Base-by-base conservation (phyloP, 106 monocot genomes). In the Chionographis japonica region DNA sequence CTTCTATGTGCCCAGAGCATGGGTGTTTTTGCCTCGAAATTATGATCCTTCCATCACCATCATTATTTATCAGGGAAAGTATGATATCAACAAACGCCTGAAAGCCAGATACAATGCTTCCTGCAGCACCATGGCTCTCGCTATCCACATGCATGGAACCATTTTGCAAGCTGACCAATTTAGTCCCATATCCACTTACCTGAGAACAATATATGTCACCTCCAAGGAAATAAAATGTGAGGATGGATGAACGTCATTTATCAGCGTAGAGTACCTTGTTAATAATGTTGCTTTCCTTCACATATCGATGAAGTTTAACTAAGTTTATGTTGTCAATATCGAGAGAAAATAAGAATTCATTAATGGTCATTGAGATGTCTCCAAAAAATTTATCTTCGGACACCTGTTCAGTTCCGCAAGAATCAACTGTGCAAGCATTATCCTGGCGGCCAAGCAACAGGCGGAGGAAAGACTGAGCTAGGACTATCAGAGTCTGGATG, bases 291-390 rank as follows among this genome's bases (percentile, higher is more conserved):
- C 86, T 89, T 56, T 92, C 86, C 66, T 92, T 97, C 59, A 97
- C 67, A 69, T 89, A 97, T 8, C 60, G 84, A 54, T 80, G 85
- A 50, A 97, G 68, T 58, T 92, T 97, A 14, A 92, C 87, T 42
- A 97, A 82, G 60, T 97, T 97, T 69, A 97, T 89, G 77, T 92
- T 92, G 70, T 97, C 92, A 73, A 97, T 89, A 69, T 92, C 84
- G 65, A 97, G 86, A 54, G 92, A 79, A 72, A 97, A 97, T 65
- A 89, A 60, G 64, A 97, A 92, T 49, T 97, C 92, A 78, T 97
- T 97, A 70, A 97, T 92, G 13, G 86, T 85, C 84, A 92, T 82
- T 12, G 88, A 85, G 15, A 35, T 14, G 43, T 78, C 77, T 50
- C 12, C 65, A 62, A n/a, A 16, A 61, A 20, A 41, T 61, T 78